A percentile compares a stretch with the other conserved stretches of the same genome.
Conservation (phyloP, 2,329 filamentous ascomycete genomes). For the Hymenotorrendiella dingleyae region DNA sequence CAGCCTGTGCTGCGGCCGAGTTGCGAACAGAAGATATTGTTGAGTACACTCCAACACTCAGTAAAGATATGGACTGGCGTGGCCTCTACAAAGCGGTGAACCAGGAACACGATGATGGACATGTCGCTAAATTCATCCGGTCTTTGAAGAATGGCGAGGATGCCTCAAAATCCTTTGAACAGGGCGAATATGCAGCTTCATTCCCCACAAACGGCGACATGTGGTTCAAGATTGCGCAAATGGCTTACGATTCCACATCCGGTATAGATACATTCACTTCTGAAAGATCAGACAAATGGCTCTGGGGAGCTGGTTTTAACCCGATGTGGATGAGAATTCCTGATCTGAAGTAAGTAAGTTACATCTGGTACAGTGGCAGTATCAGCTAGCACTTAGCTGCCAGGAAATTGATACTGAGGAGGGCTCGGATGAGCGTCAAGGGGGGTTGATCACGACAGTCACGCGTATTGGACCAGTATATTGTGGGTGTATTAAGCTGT, state of each 20-base stretch:
- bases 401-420: no score
- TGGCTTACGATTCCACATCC: slow-evolving; percentile 3
- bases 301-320: slow-evolving; percentile 4
- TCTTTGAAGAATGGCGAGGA: slow-evolving; percentile 59
- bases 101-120: slow-evolving; percentile 60
- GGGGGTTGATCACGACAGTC: no score
- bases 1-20: slow-evolving; percentile 57
- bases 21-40: slow-evolving; percentile 52
- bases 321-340: neutral
- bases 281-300: slow-evolving; percentile 1
- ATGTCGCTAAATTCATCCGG: slow-evolving; percentile 67
- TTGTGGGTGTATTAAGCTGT: no score
- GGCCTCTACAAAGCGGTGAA: neutral
- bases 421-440: no score
- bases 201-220: slow-evolving; percentile 3
- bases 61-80: slow-evolving; percentile 14
- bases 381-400: no score
- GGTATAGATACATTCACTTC: neutral
- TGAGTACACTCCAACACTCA: slow-evolving; percentile 45
- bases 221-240: slow-evolving; percentile 6
- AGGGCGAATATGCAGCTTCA: neutral
- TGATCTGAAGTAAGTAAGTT: no score
- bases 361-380: no score
- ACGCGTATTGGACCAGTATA: no score
- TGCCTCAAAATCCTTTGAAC: slow-evolving; percentile 26